A percentile compares a stretch with the other conserved stretches of the same genome.
phyloP scores from a whole-genome alignment of 495 filamentous ascomycete species.

The Xylaria longipes region DNA sequence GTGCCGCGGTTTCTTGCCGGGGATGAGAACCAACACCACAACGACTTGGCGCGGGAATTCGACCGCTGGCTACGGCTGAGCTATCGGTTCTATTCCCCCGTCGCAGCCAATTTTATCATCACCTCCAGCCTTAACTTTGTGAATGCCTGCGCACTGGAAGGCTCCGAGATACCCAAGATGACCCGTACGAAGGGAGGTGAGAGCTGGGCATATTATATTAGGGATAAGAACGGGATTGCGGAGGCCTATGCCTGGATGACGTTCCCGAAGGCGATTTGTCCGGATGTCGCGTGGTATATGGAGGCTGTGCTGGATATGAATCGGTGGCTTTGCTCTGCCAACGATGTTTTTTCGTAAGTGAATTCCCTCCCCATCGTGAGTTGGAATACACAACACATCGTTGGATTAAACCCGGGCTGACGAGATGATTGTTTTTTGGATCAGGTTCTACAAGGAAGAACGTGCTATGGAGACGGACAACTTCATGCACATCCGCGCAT shows the following conservation, averaged over 20 bases:
- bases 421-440: neutral
- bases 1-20: neutral
- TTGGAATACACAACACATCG: neutral
- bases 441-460: conserved; percentile 11
- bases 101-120: neutral
- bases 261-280: conserved; percentile 6
- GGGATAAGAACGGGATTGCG: neutral
- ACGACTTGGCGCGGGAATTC: neutral
- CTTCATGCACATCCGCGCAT: neutral
- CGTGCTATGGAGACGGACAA: neutral
- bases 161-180: neutral
- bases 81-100: neutral
- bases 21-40: neutral
- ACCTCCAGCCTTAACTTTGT: neutral
- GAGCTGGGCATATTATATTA: conserved; percentile 2
- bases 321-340: neutral
- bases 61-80: neutral
- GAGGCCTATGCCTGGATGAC: neutral
- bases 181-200: neutral
- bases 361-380: neutral
- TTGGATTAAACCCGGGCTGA: neutral
- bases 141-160: neutral
- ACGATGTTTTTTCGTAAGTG: conserved; percentile 12
- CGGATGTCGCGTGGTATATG: neutral
- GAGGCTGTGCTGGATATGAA: neutral